phyloP scores from a whole-genome alignment of 768 basidiomycete species.

The Bullera alba region DNA sequence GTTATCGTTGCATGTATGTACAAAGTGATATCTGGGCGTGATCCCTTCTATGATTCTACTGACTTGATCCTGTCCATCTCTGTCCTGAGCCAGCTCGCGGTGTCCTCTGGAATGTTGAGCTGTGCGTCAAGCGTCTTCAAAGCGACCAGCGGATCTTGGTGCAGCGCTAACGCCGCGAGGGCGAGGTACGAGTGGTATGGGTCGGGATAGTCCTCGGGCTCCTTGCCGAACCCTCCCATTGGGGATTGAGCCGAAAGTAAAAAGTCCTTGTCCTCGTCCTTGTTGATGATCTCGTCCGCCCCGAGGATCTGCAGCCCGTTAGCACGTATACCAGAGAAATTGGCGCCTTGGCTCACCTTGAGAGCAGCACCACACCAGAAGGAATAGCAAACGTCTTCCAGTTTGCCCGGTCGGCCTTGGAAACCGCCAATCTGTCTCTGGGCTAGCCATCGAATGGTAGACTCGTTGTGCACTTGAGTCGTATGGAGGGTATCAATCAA shows the following conservation, averaged over 20 bases:
- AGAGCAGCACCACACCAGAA: conserved; percentile 89
- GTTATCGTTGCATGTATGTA: too few species aligned
- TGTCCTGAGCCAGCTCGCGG: conserved; percentile 65
- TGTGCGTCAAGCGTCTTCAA: conserved; percentile 60
- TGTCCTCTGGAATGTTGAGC: conserved; percentile 63
- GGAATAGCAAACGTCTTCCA: conserved; percentile 87
- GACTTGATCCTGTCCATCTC: neutral
- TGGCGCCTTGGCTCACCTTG: conserved; percentile 51
- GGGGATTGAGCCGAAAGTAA: conserved; percentile 73
- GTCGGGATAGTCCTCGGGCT: conserved; percentile 76
- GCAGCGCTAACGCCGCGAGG: conserved; percentile 62
- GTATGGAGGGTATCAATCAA: conserved; percentile 28
- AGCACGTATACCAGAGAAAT: conserved; percentile 1
- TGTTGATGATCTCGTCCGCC: conserved; percentile 56
- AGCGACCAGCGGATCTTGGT: conserved; percentile 8
- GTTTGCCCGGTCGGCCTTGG: conserved; percentile 78
- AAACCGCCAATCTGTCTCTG: conserved; percentile 80
- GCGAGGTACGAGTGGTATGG: conserved; percentile 93
- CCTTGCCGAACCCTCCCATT: conserved; percentile 81
- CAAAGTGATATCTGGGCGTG: too few species aligned
- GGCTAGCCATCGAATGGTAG: conserved; percentile 68
- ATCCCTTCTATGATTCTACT: too few species aligned
- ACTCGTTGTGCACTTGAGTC: conserved; percentile 21
- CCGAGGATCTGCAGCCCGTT: conserved; percentile 59
- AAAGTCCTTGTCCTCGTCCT: conserved; percentile 56